Conservation (phyloP, 2,329 filamentous ascomycete species). For the Ascomycota sp. region DNA sequence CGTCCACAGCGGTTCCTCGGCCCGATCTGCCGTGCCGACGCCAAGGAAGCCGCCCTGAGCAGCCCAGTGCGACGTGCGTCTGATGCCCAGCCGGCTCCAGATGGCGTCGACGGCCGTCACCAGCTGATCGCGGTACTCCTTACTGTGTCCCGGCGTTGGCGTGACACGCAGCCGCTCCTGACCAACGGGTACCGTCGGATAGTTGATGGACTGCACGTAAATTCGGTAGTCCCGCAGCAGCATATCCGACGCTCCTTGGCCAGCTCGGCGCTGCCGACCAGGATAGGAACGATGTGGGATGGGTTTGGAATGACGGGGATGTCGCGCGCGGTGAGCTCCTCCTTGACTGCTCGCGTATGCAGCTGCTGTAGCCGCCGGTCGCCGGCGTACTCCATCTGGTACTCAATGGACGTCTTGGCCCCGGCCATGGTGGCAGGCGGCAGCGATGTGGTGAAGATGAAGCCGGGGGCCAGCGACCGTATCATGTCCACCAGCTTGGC, state of each 20-base stretch:
- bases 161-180: conserved; percentile 93
- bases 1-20: conserved; percentile 67
- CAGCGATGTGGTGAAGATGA: conserved; percentile 96
- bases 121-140: conserved; percentile 69
- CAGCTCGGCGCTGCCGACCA: conserved; percentile 84
- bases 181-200: conserved; percentile 93
- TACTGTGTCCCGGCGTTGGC: conserved; percentile 78
- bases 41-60: conserved; percentile 84
- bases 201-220: conserved; percentile 98
- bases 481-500: conserved; percentile 76
- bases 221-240: conserved; percentile 78
- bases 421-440: conserved; percentile 95
- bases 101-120: conserved; percentile 69
- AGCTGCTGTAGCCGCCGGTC: conserved; percentile 87
- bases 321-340: conserved; percentile 53
- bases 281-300: conserved; percentile 82
- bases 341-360: conserved; percentile 88
- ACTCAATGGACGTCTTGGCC: conserved; percentile 77
- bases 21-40: conserved; percentile 52
- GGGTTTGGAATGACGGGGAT: conserved; percentile 97
- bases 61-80: conserved; percentile 84
- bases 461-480: conserved; percentile 83
- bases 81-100: conserved; percentile 75
- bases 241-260: conserved; percentile 84
- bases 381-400: conserved; percentile 67